Percentiles rank a stretch among this genome's conserved stretches.
Conservation (phyloP, 352 stramenopile species). For the Phytophthora tentaculata region DNA sequence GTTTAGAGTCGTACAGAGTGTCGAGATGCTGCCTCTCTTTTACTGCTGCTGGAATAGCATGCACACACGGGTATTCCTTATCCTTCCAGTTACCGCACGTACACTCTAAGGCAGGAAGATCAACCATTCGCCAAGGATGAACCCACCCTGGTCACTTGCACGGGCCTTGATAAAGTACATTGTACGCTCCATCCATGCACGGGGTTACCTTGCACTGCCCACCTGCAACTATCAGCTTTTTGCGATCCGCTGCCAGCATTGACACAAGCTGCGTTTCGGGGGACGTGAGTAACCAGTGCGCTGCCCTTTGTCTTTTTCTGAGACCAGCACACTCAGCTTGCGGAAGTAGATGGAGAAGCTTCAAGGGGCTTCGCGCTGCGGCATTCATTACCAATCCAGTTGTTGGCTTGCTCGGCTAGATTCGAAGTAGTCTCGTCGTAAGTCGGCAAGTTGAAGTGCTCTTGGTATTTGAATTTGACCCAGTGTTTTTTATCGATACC, state of each 20-base stretch:
- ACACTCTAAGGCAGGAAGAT: not conserved
- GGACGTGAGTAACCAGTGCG: not conserved
- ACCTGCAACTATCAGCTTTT: not conserved
- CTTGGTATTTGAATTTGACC: slow-evolving; percentile 29
- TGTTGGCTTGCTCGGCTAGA: slow-evolving; percentile 31
- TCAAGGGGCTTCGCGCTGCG: slow-evolving; percentile 25
- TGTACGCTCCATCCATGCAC: not conserved
- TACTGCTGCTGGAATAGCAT: not conserved
- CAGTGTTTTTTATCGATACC: slow-evolving; percentile 9
- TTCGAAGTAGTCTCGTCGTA: slow-evolving; percentile 33
- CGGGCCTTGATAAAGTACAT: not conserved
- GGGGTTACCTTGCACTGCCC: not conserved
- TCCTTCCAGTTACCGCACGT: not conserved
- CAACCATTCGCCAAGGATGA: not conserved
- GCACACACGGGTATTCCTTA: not conserved
- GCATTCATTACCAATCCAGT: slow-evolving; percentile 23
- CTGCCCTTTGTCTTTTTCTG: not conserved
- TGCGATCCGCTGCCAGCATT: not conserved
- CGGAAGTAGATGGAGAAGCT: slow-evolving; percentile 12
- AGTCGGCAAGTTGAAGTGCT: slow-evolving; percentile 15
- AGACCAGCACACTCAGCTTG: slow-evolving; percentile 4
- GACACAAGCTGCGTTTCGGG: not conserved
- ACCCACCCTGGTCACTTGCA: not conserved
- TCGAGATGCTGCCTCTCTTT: not conserved
- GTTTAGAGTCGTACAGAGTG: not conserved